Conservation (phyloP, 1,139 yeast genomes). For the Suhomyces guaymorum region DNA sequence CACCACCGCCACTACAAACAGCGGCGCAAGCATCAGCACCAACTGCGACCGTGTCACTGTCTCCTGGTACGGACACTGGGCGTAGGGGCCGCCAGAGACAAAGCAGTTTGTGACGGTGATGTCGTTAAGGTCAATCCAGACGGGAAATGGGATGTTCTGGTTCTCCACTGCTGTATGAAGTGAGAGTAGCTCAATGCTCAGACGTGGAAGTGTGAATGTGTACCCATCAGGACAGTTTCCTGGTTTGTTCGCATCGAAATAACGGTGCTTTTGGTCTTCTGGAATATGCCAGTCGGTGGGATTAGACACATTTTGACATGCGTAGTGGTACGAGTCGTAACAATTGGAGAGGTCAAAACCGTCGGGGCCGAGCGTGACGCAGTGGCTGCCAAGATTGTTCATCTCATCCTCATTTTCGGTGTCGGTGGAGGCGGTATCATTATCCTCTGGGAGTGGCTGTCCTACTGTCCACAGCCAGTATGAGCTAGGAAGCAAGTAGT, state of each 20-base stretch:
- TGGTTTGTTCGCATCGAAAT: constrained; percentile 49
- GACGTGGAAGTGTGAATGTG: constrained; percentile 58
- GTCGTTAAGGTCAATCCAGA: constrained; percentile 88
- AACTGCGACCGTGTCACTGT: constrained; percentile 57
- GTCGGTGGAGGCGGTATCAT: constrained; percentile 12
- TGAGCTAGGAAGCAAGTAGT: constrained; percentile 28
- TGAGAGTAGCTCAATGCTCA: constrained; percentile 40
- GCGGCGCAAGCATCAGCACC: constrained; percentile 65
- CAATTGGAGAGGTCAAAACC: constrained; percentile 71
- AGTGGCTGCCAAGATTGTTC: constrained; percentile 54
- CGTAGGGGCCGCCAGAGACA: constrained; percentile 81
- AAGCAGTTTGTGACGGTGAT: constrained; percentile 74
- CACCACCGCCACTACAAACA: constrained; percentile 56
- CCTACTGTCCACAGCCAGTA: constrained; percentile 74
- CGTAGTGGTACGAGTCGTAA: constrained; percentile 49
- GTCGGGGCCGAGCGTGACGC: constrained; percentile 53
- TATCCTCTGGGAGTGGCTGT: constrained; percentile 46
- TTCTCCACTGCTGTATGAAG: constrained; percentile 25
- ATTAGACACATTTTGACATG: constrained; percentile 52
- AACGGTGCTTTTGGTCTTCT: constrained; percentile 33
- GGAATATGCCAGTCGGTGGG: constrained; percentile 53
- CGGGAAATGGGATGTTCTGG: constrained; percentile 28
- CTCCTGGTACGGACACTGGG: constrained; percentile 74
- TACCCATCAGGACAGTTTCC: constrained; percentile 52
- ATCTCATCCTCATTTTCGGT: too few species aligned